phyloP scores from a whole-genome alignment of 2,329 filamentous ascomycete genomes.

The Alternaria triticimaculans region DNA sequence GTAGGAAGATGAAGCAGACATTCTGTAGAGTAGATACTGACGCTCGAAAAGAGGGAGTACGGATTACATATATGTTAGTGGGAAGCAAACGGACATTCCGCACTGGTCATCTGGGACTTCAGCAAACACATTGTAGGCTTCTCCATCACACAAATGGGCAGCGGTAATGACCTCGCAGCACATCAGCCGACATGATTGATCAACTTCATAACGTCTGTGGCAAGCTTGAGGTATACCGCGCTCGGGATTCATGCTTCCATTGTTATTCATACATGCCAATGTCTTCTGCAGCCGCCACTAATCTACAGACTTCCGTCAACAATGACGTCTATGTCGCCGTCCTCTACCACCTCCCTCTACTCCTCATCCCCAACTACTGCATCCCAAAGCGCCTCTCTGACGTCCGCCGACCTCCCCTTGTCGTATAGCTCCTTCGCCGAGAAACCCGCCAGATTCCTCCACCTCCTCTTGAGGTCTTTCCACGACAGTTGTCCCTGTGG shows the following conservation, averaged over 20 bases:
- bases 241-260: background rate
- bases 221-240: background rate
- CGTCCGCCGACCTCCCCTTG: background rate
- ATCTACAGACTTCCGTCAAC: background rate
- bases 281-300: background rate
- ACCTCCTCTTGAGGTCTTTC: background rate
- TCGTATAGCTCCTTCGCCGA: background rate
- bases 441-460: background rate
- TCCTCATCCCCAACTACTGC: background rate
- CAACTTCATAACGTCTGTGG: rapidly evolving
- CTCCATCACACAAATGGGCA: background rate
- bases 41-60: no score
- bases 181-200: background rate
- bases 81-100: no score
- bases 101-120: background rate
- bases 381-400: background rate
- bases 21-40: no score
- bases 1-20: no score
- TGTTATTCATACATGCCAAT: background rate
- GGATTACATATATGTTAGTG: no score
- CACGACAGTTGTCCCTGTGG: background rate
- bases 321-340: background rate
- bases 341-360: background rate
- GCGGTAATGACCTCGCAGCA: background rate
- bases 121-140: background rate